Evolutionary conservation across 805 yeast genomes (phyloP).

Genomic region (Teunomyces tritomae): DNA sequence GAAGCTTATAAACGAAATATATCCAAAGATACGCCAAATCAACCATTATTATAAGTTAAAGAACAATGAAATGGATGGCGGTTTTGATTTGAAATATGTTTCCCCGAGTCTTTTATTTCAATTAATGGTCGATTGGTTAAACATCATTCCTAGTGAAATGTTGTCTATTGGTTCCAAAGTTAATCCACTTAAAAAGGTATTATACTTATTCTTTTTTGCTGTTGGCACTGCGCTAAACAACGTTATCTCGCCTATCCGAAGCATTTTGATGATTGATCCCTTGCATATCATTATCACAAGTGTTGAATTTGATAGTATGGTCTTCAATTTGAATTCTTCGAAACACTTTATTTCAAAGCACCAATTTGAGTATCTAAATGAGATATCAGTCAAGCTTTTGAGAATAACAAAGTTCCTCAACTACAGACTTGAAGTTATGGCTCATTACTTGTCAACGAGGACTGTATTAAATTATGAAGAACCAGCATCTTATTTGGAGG

Average conservation of each 20-base stretch:
- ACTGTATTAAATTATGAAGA: conserved; percentile 16
- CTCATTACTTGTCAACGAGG: conserved; percentile 19
- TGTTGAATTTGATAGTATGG: conserved; percentile 24
- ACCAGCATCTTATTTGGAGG: conserved; percentile 10
- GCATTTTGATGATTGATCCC: conserved; percentile 34
- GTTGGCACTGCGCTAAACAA: conserved; percentile 34
- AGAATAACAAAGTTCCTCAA: conserved; percentile 35
- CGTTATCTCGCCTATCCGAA: conserved; percentile 33
- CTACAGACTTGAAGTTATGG: conserved; percentile 23
- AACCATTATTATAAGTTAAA: conserved; percentile 22
- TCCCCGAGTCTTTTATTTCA: conserved; percentile 33
- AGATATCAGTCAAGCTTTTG: conserved; percentile 24
- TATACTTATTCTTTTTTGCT: conserved; percentile 34
- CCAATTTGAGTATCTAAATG: conserved; percentile 21
- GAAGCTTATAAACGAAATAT: conserved; percentile 21
- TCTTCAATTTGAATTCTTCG: conserved; percentile 15
- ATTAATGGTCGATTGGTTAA: conserved; percentile 35
- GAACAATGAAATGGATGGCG: conserved; percentile 12
- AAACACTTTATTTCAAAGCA: conserved; percentile 2
- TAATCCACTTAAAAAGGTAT: conserved; percentile 30
- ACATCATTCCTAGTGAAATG: conserved; percentile 31
- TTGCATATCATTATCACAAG: conserved; percentile 30
- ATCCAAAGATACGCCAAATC: conserved; percentile 26
- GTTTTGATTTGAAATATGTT: conserved; percentile 19
- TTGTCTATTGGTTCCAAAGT: conserved; percentile 24